Percentiles rank a stretch among this genome's conserved stretches.
phyloP scores from a whole-genome alignment of 2,329 filamentous ascomycete genomes.

The Aspergillus pseudotamarii region DNA sequence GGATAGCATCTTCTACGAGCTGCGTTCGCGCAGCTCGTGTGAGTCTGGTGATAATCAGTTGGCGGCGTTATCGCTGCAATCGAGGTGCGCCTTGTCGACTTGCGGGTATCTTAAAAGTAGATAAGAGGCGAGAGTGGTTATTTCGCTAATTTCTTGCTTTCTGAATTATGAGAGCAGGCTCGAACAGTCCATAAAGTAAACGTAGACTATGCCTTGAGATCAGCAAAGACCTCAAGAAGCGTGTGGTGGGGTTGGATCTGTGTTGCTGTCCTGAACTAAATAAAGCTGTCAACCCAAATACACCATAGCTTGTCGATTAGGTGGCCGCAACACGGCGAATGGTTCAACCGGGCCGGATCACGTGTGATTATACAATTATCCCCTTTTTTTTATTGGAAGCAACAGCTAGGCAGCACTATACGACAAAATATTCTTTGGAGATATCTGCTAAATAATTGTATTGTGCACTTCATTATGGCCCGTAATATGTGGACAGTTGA shows the following conservation, averaged over 20 bases:
- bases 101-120: neutral
- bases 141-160: neutral
- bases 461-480: neutral
- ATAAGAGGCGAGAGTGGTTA: neutral
- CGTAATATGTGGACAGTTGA: conserved; percentile 1
- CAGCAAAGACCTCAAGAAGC: conserved; percentile 12
- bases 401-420: neutral
- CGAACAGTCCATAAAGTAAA: neutral
- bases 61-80: neutral
- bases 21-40: conserved; percentile 23
- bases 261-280: conserved; percentile 10
- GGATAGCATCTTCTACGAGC: conserved; percentile 12
- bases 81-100: neutral
- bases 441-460: neutral
- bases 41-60: neutral
- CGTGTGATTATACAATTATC: conserved; percentile 9
- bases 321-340: conserved; percentile 24
- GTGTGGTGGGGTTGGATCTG: neutral
- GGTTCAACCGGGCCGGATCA: conserved; percentile 21
- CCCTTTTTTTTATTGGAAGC: neutral
- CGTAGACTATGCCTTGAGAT: conserved; percentile 1
- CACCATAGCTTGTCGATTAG: conserved; percentile 23
- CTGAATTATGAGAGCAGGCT: neutral
- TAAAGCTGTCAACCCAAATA: neutral
- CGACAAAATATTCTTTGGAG: neutral